Evolutionary conservation across 2,329 filamentous ascomycete genomes (phyloP).

Genomic region (Pseudogymnoascus sp.): DNA sequence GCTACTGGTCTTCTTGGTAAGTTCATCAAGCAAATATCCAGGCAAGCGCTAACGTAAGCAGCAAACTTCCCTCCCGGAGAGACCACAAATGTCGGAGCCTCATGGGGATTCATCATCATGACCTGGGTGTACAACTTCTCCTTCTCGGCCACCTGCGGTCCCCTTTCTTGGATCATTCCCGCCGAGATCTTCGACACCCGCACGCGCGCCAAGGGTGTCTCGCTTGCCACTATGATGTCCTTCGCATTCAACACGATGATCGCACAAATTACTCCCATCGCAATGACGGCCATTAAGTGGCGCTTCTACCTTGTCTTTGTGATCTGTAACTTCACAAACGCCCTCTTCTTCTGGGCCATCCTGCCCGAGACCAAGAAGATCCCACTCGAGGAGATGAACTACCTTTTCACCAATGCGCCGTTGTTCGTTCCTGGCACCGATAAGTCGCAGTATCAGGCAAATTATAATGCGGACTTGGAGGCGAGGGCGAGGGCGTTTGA

Average conservation of each 20-base stretch:
- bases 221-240: slow-evolving; percentile 62
- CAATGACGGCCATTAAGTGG: slow-evolving; percentile 38
- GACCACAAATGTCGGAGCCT: slow-evolving; percentile 43
- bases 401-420: slow-evolving; percentile 56
- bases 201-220: slow-evolving; percentile 66
- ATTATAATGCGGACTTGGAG: slow-evolving; percentile 46
- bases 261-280: slow-evolving; percentile 55
- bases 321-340: slow-evolving; percentile 60
- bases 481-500: slow-evolving; percentile 47
- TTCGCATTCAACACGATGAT: slow-evolving; percentile 75
- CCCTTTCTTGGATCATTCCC: slow-evolving; percentile 53
- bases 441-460: slow-evolving; percentile 40
- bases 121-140: slow-evolving; percentile 78
- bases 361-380: slow-evolving; percentile 57
- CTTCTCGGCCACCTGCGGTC: slow-evolving; percentile 63
- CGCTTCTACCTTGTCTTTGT: slow-evolving; percentile 49
- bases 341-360: slow-evolving; percentile 58
- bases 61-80: slow-evolving; percentile 49
- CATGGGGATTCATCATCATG: slow-evolving; percentile 66
- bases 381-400: slow-evolving; percentile 61
- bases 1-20: slow-evolving; percentile 42
- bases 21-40: slow-evolving; percentile 9
- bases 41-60: slow-evolving; percentile 12
- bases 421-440: slow-evolving; percentile 52
- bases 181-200: slow-evolving; percentile 72